A percentile compares a stretch with the other conserved stretches of the same genome.
These are phyloP conservation scores for Bryoerythrophyllum caledonicum DNA, from an alignment of 225 moss, liverwort and hornwort genomes.

Conservation along the genomic window DNA sequence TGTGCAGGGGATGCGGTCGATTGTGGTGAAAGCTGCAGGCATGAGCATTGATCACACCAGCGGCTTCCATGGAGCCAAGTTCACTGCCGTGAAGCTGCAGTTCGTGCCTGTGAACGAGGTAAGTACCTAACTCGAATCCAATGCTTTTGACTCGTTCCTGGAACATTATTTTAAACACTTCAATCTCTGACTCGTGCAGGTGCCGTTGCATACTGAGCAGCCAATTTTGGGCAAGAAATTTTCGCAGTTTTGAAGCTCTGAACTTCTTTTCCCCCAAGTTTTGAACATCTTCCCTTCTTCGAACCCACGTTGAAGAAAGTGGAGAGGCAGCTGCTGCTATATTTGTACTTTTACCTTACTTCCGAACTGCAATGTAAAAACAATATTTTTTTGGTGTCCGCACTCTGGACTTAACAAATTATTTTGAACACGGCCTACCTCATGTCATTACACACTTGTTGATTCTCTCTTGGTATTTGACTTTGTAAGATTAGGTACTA, in stretches of 20 bases:
- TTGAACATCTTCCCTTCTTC: neutral
- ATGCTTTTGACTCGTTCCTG: neutral
- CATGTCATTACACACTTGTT: constrained; percentile 6
- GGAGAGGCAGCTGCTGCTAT: constrained; percentile 17
- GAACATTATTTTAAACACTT: neutral
- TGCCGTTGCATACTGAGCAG: constrained; percentile 28
- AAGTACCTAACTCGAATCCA: constrained; percentile 7
- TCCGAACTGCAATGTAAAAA: constrained; percentile 27
- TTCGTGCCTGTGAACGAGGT: constrained; percentile 55
- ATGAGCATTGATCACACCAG: constrained; percentile 31
- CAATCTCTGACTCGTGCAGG: constrained; percentile 27
- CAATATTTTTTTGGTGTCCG: constrained; percentile 7
- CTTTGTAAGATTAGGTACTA: no score
- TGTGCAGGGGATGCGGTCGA: constrained; percentile 53
- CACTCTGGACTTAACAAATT: constrained; percentile 21
- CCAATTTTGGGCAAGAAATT: constrained; percentile 33
- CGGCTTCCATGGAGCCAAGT: constrained; percentile 61
- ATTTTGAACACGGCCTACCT: constrained; percentile 15
- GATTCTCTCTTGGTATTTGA: no score
- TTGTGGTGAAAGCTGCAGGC: constrained; percentile 56
- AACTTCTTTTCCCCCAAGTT: neutral
- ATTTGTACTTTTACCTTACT: constrained; percentile 6
- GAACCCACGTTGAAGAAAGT: constrained; percentile 26
- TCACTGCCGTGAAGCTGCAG: constrained; percentile 54
- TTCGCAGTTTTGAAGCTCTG: constrained; percentile 34